Evolutionary conservation across 2,329 filamentous ascomycete species (phyloP).

Genomic region (Chaetomiaceae sp.): DNA sequence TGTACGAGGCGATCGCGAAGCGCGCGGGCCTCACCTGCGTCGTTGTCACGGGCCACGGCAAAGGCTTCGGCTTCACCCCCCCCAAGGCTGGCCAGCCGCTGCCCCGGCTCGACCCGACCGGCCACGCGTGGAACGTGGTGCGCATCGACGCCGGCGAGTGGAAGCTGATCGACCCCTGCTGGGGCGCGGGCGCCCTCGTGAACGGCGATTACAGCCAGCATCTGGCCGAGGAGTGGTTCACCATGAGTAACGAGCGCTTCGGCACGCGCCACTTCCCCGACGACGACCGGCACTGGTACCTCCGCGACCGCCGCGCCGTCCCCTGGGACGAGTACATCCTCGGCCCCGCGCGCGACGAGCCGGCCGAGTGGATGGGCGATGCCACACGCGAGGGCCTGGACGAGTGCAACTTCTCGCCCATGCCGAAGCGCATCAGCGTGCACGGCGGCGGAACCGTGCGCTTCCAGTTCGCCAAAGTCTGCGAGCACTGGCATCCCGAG

Average conservation of each 20-base stretch:
- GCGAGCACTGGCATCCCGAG: constrained; percentile 77
- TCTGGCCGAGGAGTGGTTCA: constrained; percentile 63
- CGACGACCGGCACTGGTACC: constrained; percentile 65
- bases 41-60: constrained; percentile 74
- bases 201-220: constrained; percentile 55
- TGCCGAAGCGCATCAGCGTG: constrained; percentile 55
- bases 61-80: constrained; percentile 70
- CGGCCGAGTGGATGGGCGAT: constrained; percentile 43
- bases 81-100: constrained; percentile 59
- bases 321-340: constrained; percentile 80
- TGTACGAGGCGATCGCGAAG: constrained; percentile 73
- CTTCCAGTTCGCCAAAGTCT: constrained; percentile 76
- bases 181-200: constrained; percentile 73
- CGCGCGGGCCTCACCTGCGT: constrained; percentile 75
- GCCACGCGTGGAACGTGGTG: constrained; percentile 92
- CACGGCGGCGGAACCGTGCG: constrained; percentile 54
- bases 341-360: constrained; percentile 50
- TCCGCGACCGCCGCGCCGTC: constrained; percentile 61
- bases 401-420: constrained; percentile 57
- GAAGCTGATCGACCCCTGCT: constrained; percentile 90
- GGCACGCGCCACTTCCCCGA: constrained; percentile 73
- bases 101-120: constrained; percentile 57
- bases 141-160: constrained; percentile 79
- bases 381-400: constrained; percentile 48
- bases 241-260: constrained; percentile 69